Evolutionary conservation across 495 filamentous ascomycete species (phyloP).

Genomic region (Cryomyces minteri): DNA sequence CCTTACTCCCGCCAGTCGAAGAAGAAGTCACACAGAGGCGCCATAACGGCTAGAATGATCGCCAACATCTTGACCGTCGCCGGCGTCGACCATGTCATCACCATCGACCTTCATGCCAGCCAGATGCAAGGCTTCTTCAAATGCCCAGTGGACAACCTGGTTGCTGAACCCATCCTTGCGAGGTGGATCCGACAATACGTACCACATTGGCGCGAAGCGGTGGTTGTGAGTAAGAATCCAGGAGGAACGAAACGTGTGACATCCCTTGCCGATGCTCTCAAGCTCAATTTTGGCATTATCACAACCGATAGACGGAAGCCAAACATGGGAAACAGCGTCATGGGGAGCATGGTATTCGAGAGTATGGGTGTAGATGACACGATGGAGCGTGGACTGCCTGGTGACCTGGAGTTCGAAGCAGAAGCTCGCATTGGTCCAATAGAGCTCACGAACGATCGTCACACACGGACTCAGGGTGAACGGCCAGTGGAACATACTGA

Average conservation of each 20-base stretch:
- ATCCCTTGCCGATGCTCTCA: conserved; percentile 87
- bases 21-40: conserved; percentile 93
- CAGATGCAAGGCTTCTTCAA: conserved; percentile 99
- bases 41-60: conserved; percentile 92
- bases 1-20: conserved; percentile 98
- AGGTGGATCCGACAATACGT: conserved; percentile 89
- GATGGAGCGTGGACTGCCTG: conserved; percentile 7
- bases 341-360: conserved; percentile 39
- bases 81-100: conserved; percentile 93
- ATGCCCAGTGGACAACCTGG: conserved; percentile 92
- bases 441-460: no score
- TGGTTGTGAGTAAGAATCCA: conserved; percentile 95
- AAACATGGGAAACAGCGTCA: conserved; percentile 28
- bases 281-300: conserved; percentile 93
- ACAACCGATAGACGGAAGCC: conserved; percentile 73
- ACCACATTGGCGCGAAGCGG: conserved; percentile 69
- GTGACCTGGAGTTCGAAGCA: no score
- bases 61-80: conserved; percentile 87
- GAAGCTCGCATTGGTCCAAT: no score
- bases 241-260: conserved; percentile 94
- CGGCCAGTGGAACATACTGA: no score
- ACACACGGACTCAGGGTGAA: no score
- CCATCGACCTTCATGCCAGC: conserved; percentile 75
- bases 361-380: conserved; percentile 16
- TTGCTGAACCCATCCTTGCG: conserved; percentile 89